These are phyloP conservation scores for Metschnikowia cubensis DNA, from an alignment of 805 yeast genomes.

Conservation along the genomic window DNA sequence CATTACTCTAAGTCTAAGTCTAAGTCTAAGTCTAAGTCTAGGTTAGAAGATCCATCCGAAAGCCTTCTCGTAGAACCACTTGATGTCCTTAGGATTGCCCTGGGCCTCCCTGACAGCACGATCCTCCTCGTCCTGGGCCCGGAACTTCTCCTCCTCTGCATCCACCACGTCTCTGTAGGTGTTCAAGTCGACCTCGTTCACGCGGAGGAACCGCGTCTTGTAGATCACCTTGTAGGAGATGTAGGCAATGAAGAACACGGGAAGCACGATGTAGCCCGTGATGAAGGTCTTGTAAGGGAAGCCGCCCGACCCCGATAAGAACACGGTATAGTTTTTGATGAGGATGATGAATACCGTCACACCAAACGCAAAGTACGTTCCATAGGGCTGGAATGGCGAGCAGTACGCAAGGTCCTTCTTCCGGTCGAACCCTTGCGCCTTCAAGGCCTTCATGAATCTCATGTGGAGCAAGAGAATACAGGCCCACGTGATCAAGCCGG, in stretches of 20 bases:
- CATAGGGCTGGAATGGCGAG: slow-evolving; percentile 70
- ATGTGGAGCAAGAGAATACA: slow-evolving; percentile 66
- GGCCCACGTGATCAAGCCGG: slow-evolving; percentile 73
- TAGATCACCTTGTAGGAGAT: slow-evolving; percentile 57
- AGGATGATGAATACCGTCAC: slow-evolving; percentile 54
- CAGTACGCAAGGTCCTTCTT: slow-evolving; percentile 48
- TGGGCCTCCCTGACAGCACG: slow-evolving; percentile 38
- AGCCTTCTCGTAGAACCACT: slow-evolving; percentile 47
- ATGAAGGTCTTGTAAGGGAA: slow-evolving; percentile 58
- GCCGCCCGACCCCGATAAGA: slow-evolving; percentile 42
- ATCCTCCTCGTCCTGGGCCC: slow-evolving; percentile 30
- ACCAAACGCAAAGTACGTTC: slow-evolving; percentile 54
- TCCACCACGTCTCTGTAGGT: slow-evolving; percentile 55
- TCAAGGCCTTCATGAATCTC: slow-evolving; percentile 59
- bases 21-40: too few relatives aligned
- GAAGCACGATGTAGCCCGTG: slow-evolving; percentile 75
- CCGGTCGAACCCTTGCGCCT: slow-evolving; percentile 63
- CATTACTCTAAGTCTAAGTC: too few relatives aligned
- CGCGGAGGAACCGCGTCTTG: slow-evolving; percentile 45
- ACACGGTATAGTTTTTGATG: slow-evolving; percentile 64
- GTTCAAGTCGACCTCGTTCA: slow-evolving; percentile 58
- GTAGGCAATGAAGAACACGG: slow-evolving; percentile 53
- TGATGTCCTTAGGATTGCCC: slow-evolving; percentile 39
- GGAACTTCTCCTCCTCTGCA: slow-evolving; percentile 45
- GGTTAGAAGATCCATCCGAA: slow-evolving; percentile 47